These are phyloP conservation scores for Brassica juncea DNA, from an alignment of 345 rosid species.

Conservation along the genomic window DNA sequence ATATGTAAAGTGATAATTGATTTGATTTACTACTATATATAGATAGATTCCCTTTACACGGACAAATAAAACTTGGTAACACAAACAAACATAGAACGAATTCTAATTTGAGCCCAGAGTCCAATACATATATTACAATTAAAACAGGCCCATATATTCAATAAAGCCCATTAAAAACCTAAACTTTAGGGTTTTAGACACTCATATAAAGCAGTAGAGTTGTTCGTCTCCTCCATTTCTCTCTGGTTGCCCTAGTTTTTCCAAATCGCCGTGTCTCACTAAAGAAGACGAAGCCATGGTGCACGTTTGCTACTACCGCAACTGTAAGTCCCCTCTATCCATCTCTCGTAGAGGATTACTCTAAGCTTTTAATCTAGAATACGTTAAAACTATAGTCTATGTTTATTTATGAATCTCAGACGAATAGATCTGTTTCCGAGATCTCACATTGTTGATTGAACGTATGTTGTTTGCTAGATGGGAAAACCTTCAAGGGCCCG, in stretches of 20 bases:
- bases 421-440: too few relatives aligned
- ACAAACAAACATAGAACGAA: background rate
- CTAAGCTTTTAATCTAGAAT: background rate
- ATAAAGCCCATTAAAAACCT: background rate
- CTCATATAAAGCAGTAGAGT: background rate
- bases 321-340: slow-evolving; percentile 39
- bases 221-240: background rate
- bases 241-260: slow-evolving; percentile 28
- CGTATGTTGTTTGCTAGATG: slow-evolving; percentile 38
- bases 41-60: background rate
- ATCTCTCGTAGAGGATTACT: background rate
- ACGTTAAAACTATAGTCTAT: background rate
- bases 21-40: background rate
- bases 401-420: too few relatives aligned
- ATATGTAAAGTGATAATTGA: too few relatives aligned
- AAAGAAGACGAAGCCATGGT: slow-evolving; percentile 45
- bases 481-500: slow-evolving; percentile 65
- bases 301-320: slow-evolving; percentile 56
- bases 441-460: background rate
- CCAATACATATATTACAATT: background rate
- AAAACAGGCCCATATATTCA: background rate
- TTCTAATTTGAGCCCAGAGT: background rate
- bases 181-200: slow-evolving; percentile 21
- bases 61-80: too few relatives aligned
- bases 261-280: slow-evolving; percentile 16